Conservation (phyloP, 257 asterid genomes). For the Pogostemon cablin region DNA sequence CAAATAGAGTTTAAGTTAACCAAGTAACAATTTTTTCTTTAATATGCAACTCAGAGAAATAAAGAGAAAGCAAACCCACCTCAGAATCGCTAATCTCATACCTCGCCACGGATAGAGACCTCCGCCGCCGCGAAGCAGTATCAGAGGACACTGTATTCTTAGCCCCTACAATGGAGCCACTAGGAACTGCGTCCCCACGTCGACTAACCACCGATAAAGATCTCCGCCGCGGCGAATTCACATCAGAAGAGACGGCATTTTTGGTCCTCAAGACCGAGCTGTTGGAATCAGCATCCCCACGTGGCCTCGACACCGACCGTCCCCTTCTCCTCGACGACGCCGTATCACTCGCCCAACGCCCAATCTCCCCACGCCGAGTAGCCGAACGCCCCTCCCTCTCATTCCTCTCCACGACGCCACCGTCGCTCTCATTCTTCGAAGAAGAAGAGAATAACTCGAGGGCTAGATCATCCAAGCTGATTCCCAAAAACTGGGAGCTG, state of each 20-base stretch:
- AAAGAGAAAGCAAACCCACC: conserved; percentile 45
- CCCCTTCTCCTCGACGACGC: conserved; percentile 78
- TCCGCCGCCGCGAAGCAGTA: conserved; percentile 32
- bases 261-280: conserved; percentile 40
- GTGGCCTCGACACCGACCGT: conserved; percentile 71
- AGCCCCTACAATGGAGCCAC: conserved; percentile 31
- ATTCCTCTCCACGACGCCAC: conserved; percentile 43
- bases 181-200: conserved; percentile 2
- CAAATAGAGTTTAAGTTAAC: not conserved
- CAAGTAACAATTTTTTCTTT: not conserved
- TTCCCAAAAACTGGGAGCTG: conserved; percentile 53
- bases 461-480: conserved; percentile 87
- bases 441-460: conserved; percentile 66
- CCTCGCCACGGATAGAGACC: conserved; percentile 66
- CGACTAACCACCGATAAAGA: conserved; percentile 65
- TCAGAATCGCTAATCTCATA: conserved; percentile 66
- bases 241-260: conserved; percentile 38
- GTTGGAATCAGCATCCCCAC: conserved; percentile 38
- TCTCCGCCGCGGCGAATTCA: conserved; percentile 60
- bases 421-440: conserved; percentile 42
- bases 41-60: not conserved
- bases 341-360: conserved; percentile 83
- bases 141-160: conserved; percentile 16
- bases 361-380: conserved; percentile 52
- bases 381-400: conserved; percentile 50